A percentile compares a stretch with the other conserved stretches of the same genome.
Evolutionary conservation across 2,329 filamentous ascomycete species (phyloP).

Genomic region (Lithohypha guttulata): DNA sequence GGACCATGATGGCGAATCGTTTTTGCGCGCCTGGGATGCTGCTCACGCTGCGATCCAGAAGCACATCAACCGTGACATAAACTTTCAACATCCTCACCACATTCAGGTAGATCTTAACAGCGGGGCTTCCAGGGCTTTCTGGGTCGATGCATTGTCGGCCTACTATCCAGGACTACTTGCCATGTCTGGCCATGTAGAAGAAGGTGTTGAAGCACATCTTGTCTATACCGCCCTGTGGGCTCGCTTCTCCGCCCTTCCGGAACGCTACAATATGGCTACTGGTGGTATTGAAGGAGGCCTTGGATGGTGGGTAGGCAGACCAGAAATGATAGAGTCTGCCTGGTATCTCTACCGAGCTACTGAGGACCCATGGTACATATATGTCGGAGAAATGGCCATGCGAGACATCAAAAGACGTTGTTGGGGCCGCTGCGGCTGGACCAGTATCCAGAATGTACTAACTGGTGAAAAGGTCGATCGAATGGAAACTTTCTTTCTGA

Average conservation of each 20-base stretch:
- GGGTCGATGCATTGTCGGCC: slow-evolving; percentile 92
- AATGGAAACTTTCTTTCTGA: slow-evolving; percentile 98
- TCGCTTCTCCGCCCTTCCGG: slow-evolving; percentile 82
- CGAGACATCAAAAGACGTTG: slow-evolving; percentile 80
- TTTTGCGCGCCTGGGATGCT: slow-evolving; percentile 72
- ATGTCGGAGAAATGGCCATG: slow-evolving; percentile 91
- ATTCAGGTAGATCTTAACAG: slow-evolving; percentile 81
- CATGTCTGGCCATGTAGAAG: slow-evolving; percentile 77
- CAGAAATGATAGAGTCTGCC: slow-evolving; percentile 93
- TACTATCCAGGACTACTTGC: slow-evolving; percentile 87
- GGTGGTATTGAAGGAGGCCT: slow-evolving; percentile 76
- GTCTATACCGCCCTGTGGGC: slow-evolving; percentile 92
- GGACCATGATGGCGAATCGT: slow-evolving; percentile 64
- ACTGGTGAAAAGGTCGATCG: slow-evolving; percentile 80
- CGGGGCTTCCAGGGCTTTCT: slow-evolving; percentile 77
- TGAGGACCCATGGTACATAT: slow-evolving; percentile 87
- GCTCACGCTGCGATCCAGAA: slow-evolving; percentile 79
- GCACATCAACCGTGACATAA: slow-evolving; percentile 69
- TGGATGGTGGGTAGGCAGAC: slow-evolving; percentile 88
- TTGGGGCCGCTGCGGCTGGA: slow-evolving; percentile 87
- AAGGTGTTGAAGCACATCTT: slow-evolving; percentile 80
- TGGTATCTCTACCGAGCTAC: slow-evolving; percentile 95
- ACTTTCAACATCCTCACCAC: slow-evolving; percentile 80
- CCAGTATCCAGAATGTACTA: slow-evolving; percentile 71
- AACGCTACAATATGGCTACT: slow-evolving; percentile 82